Evolutionary conservation across 768 basidiomycete genomes (phyloP).

Genomic region (Hortiboletus flavorubellus): DNA sequence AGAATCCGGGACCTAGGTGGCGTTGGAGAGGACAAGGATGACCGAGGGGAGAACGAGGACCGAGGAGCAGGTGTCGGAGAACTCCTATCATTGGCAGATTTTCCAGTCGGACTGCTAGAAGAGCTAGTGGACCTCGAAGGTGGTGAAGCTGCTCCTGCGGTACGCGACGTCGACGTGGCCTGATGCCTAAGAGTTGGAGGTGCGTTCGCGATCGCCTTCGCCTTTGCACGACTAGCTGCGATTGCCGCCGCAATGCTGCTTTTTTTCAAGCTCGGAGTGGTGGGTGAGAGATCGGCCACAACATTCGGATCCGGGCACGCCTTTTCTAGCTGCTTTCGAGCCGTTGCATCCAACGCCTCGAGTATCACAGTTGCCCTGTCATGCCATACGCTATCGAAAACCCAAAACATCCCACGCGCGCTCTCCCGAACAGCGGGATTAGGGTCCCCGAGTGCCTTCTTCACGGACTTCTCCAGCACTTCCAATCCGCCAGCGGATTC

Average conservation of each 20-base stretch:
- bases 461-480: slow-evolving; percentile 67
- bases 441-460: slow-evolving; percentile 70
- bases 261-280: slow-evolving; percentile 66
- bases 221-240: slow-evolving; percentile 87
- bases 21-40: slow-evolving; percentile 44
- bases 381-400: slow-evolving; percentile 71
- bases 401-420: slow-evolving; percentile 76
- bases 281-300: slow-evolving; percentile 40
- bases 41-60: slow-evolving; percentile 47
- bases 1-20: slow-evolving; percentile 42
- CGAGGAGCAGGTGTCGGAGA: slow-evolving; percentile 38
- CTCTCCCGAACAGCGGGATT: slow-evolving; percentile 77
- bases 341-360: slow-evolving; percentile 60
- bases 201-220: slow-evolving; percentile 77
- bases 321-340: slow-evolving; percentile 84
- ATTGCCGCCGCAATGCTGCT: slow-evolving; percentile 82
- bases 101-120: slow-evolving; percentile 42
- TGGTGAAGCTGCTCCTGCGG: slow-evolving; percentile 42
- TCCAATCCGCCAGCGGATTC: slow-evolving; percentile 71
- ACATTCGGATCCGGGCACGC: slow-evolving; percentile 62
- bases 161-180: slow-evolving; percentile 68
- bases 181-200: slow-evolving; percentile 80
- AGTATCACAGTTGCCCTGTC: slow-evolving; percentile 63
- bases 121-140: slow-evolving; percentile 38
- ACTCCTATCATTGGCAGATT: slow-evolving; percentile 39